Evolutionary conservation across 176 grass and related monocot genomes (phyloP).

Genomic region (Aegilops bicornis): DNA sequence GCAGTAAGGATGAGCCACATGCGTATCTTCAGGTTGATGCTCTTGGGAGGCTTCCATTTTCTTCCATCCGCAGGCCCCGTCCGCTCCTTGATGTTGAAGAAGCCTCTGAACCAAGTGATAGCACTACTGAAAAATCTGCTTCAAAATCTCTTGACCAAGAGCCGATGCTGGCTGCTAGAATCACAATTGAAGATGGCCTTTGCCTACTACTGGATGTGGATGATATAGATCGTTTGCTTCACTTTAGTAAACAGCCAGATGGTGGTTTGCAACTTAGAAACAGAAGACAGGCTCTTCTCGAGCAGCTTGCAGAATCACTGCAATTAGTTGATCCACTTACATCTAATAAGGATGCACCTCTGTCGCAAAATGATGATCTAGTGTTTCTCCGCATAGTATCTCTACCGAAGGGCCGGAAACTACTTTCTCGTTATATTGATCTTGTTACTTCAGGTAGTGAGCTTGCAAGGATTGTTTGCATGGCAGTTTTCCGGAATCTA

Average conservation of each 20-base stretch:
- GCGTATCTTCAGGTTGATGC: slow-evolving; percentile 90
- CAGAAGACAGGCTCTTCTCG: slow-evolving; percentile 64
- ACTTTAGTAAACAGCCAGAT: slow-evolving; percentile 68
- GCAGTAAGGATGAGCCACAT: slow-evolving; percentile 74
- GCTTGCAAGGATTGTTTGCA: slow-evolving; percentile 57
- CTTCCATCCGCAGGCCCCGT: slow-evolving; percentile 71
- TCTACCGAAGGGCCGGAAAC: slow-evolving; percentile 81
- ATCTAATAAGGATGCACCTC: slow-evolving; percentile 38
- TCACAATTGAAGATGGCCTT: slow-evolving; percentile 82
- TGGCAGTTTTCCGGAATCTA: slow-evolving; percentile 79
- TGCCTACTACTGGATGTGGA: slow-evolving; percentile 78
- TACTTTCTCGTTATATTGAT: slow-evolving; percentile 61
- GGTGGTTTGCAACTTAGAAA: slow-evolving; percentile 57
- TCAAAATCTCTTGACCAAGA: slow-evolving; percentile 76
- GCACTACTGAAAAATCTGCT: slow-evolving; percentile 42
- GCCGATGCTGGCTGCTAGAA: slow-evolving; percentile 81
- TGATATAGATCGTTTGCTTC: slow-evolving; percentile 74
- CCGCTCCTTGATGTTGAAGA: slow-evolving; percentile 85
- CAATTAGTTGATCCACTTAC: slow-evolving; percentile 79
- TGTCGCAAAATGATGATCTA: slow-evolving; percentile 54
- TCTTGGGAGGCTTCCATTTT: slow-evolving; percentile 83
- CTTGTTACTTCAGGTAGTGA: slow-evolving; percentile 56
- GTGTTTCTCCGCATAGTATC: slow-evolving; percentile 75
- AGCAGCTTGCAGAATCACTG: slow-evolving; percentile 65
- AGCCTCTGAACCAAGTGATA: slow-evolving; percentile 36